A percentile compares a stretch with the other conserved stretches of the same genome.
Conservation (phyloP, 2,329 filamentous ascomycete genomes). For the Clarireedia homoeocarpa region DNA sequence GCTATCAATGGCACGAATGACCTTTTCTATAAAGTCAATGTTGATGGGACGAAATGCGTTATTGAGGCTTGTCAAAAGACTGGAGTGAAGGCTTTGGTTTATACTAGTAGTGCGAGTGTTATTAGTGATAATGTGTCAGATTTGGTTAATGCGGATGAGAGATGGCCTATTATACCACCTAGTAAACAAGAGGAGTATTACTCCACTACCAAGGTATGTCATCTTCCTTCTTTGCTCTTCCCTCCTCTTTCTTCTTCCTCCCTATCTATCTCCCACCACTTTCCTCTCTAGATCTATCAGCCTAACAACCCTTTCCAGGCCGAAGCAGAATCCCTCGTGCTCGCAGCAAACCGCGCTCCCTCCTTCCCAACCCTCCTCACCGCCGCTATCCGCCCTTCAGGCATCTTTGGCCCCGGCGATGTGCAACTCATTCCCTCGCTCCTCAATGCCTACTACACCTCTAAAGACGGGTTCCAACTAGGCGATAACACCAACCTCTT, state of each 20-base stretch:
- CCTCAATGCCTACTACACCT: constrained; percentile 59
- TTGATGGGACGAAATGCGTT: constrained; percentile 74
- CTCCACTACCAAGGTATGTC: constrained; percentile 65
- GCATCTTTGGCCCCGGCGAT: constrained; percentile 89
- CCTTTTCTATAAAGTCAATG: constrained; percentile 74
- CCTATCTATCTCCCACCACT: background rate
- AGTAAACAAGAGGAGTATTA: constrained; percentile 72
- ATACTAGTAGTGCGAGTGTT: constrained; percentile 84
- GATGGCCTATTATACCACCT: constrained; percentile 67
- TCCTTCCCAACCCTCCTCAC: constrained; percentile 53
- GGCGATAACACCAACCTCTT: constrained; percentile 66
- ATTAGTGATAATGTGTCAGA: constrained; percentile 75
- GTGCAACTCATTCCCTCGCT: constrained; percentile 66
- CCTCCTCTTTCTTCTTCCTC: background rate
- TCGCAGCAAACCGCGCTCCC: constrained; percentile 61
- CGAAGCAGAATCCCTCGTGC: constrained; percentile 71
- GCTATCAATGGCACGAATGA: constrained; percentile 45
- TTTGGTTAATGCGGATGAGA: constrained; percentile 78
- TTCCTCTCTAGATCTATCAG: background rate
- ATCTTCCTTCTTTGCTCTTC: background rate
- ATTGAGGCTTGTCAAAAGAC: constrained; percentile 63
- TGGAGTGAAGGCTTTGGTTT: constrained; percentile 76
- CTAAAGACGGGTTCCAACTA: constrained; percentile 70
- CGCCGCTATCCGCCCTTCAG: constrained; percentile 74
- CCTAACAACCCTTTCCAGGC: constrained; percentile 37